These are phyloP conservation scores for Physcomitrium patens DNA, from an alignment of 225 moss, liverwort and hornwort species.

Conservation along the genomic window DNA sequence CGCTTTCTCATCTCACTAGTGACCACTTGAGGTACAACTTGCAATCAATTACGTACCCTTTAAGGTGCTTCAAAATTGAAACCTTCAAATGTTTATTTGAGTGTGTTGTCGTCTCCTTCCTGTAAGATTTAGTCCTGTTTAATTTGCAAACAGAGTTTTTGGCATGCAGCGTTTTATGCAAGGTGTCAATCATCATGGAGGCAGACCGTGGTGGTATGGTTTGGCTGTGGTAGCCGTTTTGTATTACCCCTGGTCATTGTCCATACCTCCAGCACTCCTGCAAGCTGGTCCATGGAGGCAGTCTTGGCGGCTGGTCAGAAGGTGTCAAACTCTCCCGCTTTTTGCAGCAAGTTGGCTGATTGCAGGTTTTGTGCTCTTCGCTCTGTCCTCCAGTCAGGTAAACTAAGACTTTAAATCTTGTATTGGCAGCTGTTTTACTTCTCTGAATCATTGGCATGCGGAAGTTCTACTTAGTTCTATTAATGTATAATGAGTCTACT, in stretches of 20 bases:
- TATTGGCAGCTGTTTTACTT: not conserved
- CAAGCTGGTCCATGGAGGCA: conserved; percentile 48
- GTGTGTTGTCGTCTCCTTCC: not conserved
- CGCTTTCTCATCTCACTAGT: not conserved
- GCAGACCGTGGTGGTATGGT: conserved; percentile 75
- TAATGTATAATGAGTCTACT: conserved; percentile 1
- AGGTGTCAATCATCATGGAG: conserved; percentile 58
- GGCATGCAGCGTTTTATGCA: conserved; percentile 49
- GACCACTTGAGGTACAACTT: not conserved
- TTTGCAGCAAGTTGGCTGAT: conserved; percentile 67
- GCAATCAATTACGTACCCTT: not conserved
- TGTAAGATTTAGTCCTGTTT: not conserved
- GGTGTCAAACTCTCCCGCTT: conserved; percentile 47
- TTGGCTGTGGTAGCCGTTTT: conserved; percentile 54
- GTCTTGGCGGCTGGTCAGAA: conserved; percentile 38
- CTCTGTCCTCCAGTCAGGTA: conserved; percentile 69
- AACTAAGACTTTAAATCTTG: conserved; percentile 4
- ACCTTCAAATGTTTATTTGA: not conserved
- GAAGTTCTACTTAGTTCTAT: not conserved
- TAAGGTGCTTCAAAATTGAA: not conserved
- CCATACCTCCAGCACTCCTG: conserved; percentile 53
- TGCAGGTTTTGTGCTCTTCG: conserved; percentile 54
- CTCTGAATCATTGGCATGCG: not conserved
- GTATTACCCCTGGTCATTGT: conserved; percentile 81
- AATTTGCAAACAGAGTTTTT: not conserved